Conservation (phyloP, 2,329 filamentous ascomycete genomes). For the Penicillium hordei region DNA sequence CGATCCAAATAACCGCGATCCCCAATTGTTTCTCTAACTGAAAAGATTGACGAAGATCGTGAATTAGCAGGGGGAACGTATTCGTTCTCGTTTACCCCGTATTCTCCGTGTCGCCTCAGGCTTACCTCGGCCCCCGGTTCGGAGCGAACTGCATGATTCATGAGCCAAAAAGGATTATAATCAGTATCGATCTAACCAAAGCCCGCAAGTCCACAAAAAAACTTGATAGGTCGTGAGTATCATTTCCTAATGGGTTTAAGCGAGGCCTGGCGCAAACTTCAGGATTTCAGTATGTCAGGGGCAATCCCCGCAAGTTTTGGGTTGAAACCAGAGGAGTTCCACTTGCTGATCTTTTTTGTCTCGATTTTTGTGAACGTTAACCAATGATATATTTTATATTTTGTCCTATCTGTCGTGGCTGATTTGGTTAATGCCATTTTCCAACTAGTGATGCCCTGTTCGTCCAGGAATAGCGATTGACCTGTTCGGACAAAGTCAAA, state of each 20-base stretch:
- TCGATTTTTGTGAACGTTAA: background rate
- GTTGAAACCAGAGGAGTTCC: background rate
- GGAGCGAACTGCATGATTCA: conserved; percentile 2
- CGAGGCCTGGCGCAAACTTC: conserved; percentile 8
- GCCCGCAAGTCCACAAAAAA: background rate
- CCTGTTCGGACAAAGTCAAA: background rate
- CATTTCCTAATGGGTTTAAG: conserved; percentile 22
- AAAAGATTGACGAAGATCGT: background rate
- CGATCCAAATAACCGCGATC: background rate
- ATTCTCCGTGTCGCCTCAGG: background rate
- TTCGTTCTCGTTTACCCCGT: conserved; percentile 7
- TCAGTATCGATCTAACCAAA: too few species aligned
- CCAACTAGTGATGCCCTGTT: background rate
- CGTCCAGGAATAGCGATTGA: background rate
- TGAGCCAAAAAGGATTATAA: conserved; percentile 1
- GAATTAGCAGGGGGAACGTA: background rate
- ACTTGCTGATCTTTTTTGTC: background rate
- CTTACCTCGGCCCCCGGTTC: conserved; percentile 4
- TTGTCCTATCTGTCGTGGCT: background rate
- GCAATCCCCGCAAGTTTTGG: conserved; percentile 12
- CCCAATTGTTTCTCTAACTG: background rate
- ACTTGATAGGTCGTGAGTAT: conserved; percentile 15
- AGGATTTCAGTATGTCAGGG: conserved; percentile 9
- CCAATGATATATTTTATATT: background rate
- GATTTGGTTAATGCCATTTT: background rate